Conservation (phyloP, 129 eudicot genomes). For the Flaveria sonorensis region DNA sequence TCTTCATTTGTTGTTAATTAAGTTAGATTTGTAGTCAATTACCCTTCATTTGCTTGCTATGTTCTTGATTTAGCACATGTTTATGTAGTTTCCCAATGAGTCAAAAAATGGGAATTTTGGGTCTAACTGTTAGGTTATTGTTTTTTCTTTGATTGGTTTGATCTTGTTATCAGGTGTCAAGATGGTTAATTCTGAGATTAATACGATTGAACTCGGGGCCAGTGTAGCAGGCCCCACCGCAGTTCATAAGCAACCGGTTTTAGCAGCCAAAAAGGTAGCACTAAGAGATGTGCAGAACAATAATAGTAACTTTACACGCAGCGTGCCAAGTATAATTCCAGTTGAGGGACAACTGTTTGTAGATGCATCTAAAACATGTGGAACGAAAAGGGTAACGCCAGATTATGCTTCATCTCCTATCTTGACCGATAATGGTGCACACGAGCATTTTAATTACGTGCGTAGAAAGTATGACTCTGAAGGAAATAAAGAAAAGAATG, state of each 20-base stretch:
- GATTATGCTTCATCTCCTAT: conserved; percentile 48
- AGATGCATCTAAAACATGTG: conserved; percentile 55
- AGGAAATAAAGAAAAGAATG: conserved; percentile 46
- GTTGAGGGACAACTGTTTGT: conserved; percentile 36
- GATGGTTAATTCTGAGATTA: conserved; percentile 62
- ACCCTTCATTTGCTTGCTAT: not conserved
- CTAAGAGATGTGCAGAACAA: conserved; percentile 67
- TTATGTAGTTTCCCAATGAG: not conserved
- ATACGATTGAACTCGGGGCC: conserved; percentile 28
- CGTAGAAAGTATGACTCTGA: conserved; percentile 58
- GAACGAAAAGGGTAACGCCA: conserved; percentile 59
- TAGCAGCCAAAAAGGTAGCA: conserved; percentile 53
- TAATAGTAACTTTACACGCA: conserved; percentile 36
- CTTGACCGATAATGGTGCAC: conserved; percentile 42
- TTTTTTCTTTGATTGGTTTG: not conserved
- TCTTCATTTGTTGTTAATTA: conserved; percentile 19
- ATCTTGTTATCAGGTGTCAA: conserved; percentile 24
- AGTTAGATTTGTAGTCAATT: conserved; percentile 15
- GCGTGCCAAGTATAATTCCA: conserved; percentile 29
- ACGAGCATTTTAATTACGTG: conserved; percentile 47
- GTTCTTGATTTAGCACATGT: not conserved
- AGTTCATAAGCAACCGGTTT: conserved; percentile 42
- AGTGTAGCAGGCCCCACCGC: conserved; percentile 34
- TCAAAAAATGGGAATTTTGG: not conserved
- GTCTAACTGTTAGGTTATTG: conserved; percentile 11